Conservation (phyloP, 768 basidiomycete species). For the Lyophyllum atratum region DNA sequence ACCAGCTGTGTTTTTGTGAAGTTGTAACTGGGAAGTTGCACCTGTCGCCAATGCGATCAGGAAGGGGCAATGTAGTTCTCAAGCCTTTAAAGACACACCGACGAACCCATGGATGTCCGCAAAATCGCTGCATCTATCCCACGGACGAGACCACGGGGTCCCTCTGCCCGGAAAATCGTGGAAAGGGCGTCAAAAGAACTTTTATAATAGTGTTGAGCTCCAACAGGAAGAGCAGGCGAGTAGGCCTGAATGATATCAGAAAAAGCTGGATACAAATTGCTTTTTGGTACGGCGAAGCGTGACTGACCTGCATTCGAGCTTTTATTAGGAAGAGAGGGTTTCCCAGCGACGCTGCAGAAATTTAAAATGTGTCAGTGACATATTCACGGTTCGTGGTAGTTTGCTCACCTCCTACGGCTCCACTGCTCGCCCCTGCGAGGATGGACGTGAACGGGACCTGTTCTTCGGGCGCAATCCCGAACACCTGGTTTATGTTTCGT, state of each 20-base stretch:
- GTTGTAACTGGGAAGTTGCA: conserved; percentile 95
- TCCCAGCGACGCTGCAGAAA: conserved; percentile 62
- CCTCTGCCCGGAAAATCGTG: conserved; percentile 79
- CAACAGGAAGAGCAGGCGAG: conserved; percentile 92
- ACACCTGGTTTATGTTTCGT: conserved; percentile 60
- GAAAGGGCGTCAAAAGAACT: conserved; percentile 78
- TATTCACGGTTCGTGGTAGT: background rate
- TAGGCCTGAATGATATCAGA: conserved; percentile 63
- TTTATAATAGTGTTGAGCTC: conserved; percentile 92
- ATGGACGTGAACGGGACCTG: conserved; percentile 79
- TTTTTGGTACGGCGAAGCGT: background rate
- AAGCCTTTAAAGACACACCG: conserved; percentile 42
- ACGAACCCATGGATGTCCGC: conserved; percentile 93
- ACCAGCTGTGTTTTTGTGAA: conserved; percentile 86
- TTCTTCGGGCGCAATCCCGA: conserved; percentile 64
- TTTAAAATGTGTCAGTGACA: conserved; percentile 4
- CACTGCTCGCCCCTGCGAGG: conserved; percentile 85
- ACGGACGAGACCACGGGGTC: conserved; percentile 77
- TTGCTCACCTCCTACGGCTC: conserved; percentile 80
- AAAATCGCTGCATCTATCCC: conserved; percentile 94
- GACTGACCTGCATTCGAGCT: conserved; percentile 88
- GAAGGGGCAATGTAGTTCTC: background rate
- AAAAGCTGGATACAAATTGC: background rate
- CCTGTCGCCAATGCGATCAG: conserved; percentile 39
- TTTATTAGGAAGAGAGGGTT: conserved; percentile 95